phyloP scores from a whole-genome alignment of 2,329 filamentous ascomycete species.

The Diplodia mutila region DNA sequence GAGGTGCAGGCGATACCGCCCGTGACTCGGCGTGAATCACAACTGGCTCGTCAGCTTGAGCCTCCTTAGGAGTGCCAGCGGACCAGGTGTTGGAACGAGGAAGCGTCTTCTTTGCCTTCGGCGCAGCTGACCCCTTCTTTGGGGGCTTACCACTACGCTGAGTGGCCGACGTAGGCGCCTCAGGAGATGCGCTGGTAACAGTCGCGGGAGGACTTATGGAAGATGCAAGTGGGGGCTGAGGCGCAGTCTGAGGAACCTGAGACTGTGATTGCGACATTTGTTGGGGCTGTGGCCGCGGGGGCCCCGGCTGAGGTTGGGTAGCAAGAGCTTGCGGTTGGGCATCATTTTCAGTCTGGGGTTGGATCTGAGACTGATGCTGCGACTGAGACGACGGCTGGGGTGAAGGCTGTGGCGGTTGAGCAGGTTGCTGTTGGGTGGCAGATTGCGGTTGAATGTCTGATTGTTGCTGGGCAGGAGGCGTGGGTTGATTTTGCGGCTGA shows the following conservation, averaged over 20 bases:
- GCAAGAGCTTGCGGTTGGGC: neutral
- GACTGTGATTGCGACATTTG: neutral
- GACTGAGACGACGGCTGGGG: neutral
- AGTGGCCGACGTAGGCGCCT: neutral
- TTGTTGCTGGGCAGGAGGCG: neutral
- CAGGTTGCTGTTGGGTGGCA: neutral
- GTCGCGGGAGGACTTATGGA: neutral
- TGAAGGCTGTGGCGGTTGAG: neutral
- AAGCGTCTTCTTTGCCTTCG: conserved; percentile 36
- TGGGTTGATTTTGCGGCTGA: neutral
- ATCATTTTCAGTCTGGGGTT: neutral
- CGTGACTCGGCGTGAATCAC: neutral
- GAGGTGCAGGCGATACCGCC: conserved; percentile 29
- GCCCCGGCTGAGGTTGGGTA: neutral
- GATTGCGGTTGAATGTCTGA: neutral
- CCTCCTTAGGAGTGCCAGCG: conserved; percentile 33
- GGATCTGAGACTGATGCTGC: neutral
- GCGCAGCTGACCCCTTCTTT: conserved; percentile 28
- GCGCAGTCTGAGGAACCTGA: neutral
- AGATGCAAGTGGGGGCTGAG: neutral
- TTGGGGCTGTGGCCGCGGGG: neutral
- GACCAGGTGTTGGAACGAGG: conserved; percentile 45
- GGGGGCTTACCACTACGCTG: neutral
- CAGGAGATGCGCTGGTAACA: neutral
- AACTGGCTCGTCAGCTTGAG: conserved; percentile 35